Evolutionary conservation across 1,139 yeast species (phyloP).

Genomic region (Sporopachydermia cereana): DNA sequence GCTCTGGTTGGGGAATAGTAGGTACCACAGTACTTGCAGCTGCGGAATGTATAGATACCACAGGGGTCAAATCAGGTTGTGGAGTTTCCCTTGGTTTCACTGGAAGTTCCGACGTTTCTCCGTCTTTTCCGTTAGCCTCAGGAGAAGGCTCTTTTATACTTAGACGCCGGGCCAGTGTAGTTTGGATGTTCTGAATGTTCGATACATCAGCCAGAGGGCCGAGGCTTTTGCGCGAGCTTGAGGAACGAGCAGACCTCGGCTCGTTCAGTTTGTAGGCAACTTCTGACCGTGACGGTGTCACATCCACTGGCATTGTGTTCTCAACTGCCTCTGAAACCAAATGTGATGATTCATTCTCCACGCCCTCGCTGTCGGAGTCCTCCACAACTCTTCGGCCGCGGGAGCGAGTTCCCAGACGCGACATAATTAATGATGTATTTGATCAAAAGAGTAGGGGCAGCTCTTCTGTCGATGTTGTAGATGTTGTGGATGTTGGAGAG

Average conservation of each 20-base stretch:
- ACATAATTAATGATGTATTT: too few species aligned
- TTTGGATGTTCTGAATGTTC: not conserved
- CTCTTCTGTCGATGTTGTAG: too few species aligned
- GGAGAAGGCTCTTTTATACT: conserved; percentile 3
- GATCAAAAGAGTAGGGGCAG: too few species aligned
- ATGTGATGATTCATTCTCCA: not conserved
- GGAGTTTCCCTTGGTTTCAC: too few species aligned
- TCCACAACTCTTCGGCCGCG: not conserved
- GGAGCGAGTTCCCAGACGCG: not conserved
- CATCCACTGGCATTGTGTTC: too few species aligned
- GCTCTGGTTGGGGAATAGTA: conserved; percentile 5
- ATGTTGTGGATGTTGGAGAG: too few species aligned
- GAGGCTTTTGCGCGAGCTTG: not conserved
- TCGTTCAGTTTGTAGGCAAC: not conserved
- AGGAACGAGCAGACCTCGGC: not conserved
- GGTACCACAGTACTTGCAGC: not conserved
- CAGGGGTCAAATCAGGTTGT: too few species aligned
- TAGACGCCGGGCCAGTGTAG: not conserved
- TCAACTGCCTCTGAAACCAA: not conserved
- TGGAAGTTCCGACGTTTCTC: too few species aligned
- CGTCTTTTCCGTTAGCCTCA: too few species aligned
- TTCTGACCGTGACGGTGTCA: too few species aligned
- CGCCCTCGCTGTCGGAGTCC: not conserved
- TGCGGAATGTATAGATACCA: not conserved
- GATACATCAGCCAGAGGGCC: conserved; percentile 2